Conservation (phyloP, 2,329 filamentous ascomycete species). For the Fusarium torulosum region DNA sequence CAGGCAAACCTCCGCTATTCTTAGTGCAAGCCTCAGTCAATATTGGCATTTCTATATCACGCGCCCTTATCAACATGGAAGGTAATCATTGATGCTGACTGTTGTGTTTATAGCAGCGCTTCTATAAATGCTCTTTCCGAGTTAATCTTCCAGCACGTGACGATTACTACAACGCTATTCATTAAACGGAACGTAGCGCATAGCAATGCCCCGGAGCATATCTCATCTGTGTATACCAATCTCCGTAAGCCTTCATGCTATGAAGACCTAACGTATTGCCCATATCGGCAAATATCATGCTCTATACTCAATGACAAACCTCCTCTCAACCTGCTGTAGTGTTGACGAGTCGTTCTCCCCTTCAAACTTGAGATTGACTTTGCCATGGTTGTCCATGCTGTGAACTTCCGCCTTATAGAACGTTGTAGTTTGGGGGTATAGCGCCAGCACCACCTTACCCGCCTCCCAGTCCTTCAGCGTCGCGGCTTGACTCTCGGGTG, state of each 20-base stretch:
- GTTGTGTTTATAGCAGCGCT: constrained; percentile 5
- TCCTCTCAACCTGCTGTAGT: constrained; percentile 79
- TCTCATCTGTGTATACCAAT: not conserved
- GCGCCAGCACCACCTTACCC: constrained; percentile 79
- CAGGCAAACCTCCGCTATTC: constrained; percentile 13
- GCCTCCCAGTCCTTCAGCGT: constrained; percentile 71
- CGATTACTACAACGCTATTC: constrained; percentile 14
- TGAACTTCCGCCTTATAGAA: constrained; percentile 89
- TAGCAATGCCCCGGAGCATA: constrained; percentile 15
- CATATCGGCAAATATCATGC: constrained; percentile 37
- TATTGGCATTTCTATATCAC: not conserved
- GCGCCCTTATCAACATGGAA: constrained; percentile 14
- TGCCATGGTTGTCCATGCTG: constrained; percentile 69
- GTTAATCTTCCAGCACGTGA: not conserved
- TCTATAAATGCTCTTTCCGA: not conserved
- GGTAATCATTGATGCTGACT: constrained; percentile 22
- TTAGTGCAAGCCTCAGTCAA: constrained; percentile 4
- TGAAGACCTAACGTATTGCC: not conserved
- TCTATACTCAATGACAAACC: constrained; percentile 81
- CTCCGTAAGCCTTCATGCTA: constrained; percentile 1
- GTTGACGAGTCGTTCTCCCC: constrained; percentile 81
- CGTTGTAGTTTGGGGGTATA: constrained; percentile 86
- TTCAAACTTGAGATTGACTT: constrained; percentile 79
- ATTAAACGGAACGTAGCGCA: constrained; percentile 15
- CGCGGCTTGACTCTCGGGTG: constrained; percentile 62